phyloP scores from a whole-genome alignment of 2,329 filamentous ascomycete genomes.

The Myriosclerotinia curreyana region DNA sequence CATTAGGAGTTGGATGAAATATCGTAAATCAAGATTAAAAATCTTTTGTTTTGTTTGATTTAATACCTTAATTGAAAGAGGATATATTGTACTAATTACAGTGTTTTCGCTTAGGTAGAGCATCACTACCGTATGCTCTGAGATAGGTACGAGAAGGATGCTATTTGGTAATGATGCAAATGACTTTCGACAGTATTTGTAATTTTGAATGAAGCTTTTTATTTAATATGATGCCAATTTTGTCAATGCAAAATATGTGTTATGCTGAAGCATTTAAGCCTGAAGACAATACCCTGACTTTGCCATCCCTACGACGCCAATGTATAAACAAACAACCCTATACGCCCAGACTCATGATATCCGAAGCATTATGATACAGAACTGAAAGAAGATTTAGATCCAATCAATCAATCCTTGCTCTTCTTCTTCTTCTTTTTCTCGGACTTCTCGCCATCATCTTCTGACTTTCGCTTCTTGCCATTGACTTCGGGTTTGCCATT shows the following conservation, averaged over 20 bases:
- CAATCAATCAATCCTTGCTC: conserved; percentile 36
- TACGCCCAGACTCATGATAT: conserved; percentile 24
- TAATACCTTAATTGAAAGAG: neutral
- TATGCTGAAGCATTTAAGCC: conserved; percentile 23
- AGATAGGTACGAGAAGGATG: neutral
- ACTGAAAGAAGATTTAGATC: conserved; percentile 19
- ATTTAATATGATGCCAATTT: conserved; percentile 14
- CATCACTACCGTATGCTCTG: neutral
- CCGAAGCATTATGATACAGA: conserved; percentile 27
- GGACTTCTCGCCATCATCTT: conserved; percentile 56
- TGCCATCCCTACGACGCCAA: conserved; percentile 21
- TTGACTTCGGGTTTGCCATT: conserved; percentile 43
- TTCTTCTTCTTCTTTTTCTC: conserved; percentile 60
- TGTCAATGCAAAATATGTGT: conserved; percentile 18
- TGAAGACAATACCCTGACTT: conserved; percentile 22
- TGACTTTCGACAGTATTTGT: neutral
- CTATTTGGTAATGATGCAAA: neutral
- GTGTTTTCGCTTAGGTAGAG: too few relatives aligned
- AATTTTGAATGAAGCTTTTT: conserved; percentile 16
- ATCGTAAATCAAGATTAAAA: neutral
- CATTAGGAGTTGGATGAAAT: too few relatives aligned
- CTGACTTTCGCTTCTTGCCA: conserved; percentile 68
- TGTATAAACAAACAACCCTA: conserved; percentile 22
- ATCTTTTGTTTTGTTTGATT: neutral
- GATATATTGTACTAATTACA: neutral